These are phyloP conservation scores for Trametopsis cervina DNA, from an alignment of 768 basidiomycete genomes.

Conservation along the genomic window DNA sequence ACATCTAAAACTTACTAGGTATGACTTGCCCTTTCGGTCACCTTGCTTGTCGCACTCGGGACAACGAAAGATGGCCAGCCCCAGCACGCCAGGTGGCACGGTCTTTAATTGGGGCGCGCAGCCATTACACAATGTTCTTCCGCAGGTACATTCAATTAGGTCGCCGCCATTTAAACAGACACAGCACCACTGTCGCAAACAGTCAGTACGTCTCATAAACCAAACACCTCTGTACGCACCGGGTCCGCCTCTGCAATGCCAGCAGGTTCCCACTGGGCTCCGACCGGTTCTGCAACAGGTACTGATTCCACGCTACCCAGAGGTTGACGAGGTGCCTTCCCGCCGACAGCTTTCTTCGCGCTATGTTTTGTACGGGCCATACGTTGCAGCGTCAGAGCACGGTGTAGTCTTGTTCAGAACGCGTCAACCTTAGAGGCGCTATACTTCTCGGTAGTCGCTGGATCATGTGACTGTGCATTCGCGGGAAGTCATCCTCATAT, in stretches of 20 bases:
- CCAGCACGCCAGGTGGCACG: background rate
- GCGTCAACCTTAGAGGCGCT: too few relatives aligned
- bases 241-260: background rate
- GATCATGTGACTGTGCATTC: too few relatives aligned
- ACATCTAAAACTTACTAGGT: background rate
- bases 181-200: background rate
- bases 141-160: background rate
- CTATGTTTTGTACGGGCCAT: background rate
- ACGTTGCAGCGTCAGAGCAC: too few relatives aligned
- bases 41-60: background rate
- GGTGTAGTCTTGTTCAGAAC: too few relatives aligned
- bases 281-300: background rate
- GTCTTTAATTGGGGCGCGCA: background rate
- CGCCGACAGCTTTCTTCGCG: background rate
- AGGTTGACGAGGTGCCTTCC: background rate
- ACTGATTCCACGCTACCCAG: background rate
- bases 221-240: background rate
- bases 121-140: background rate
- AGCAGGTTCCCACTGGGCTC: background rate
- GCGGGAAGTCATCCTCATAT: too few relatives aligned
- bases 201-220: too few relatives aligned
- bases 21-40: background rate
- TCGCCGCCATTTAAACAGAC: background rate
- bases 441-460: too few relatives aligned
- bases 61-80: background rate